phyloP scores from a whole-genome alignment of 768 basidiomycete genomes.

The Kwoniella heveanensis region DNA sequence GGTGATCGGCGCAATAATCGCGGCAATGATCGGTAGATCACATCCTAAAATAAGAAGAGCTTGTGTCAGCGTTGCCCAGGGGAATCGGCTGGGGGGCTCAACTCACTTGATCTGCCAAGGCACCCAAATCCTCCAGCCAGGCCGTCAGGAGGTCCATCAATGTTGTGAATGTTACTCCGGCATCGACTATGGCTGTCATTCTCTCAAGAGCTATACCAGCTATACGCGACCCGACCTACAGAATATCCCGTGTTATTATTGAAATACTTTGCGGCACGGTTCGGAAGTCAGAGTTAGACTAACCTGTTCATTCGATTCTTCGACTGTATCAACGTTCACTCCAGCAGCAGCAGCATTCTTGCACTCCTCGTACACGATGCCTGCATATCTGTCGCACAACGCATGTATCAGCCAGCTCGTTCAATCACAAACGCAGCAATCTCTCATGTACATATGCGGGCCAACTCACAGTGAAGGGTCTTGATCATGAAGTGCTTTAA shows the following conservation, averaged over 20 bases:
- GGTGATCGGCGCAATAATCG: slow-evolving; percentile 23
- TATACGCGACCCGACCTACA: slow-evolving; percentile 23
- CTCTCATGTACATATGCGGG: background rate
- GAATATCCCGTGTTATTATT: background rate
- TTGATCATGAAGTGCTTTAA: slow-evolving; percentile 68
- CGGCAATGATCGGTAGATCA: slow-evolving; percentile 37
- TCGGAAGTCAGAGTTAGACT: background rate
- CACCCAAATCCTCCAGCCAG: slow-evolving; percentile 48
- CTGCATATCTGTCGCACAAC: slow-evolving; percentile 23
- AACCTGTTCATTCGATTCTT: slow-evolving; percentile 19
- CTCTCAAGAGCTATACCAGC: slow-evolving; percentile 39
- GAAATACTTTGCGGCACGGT: background rate
- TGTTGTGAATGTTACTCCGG: slow-evolving; percentile 29
- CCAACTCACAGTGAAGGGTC: slow-evolving; percentile 62
- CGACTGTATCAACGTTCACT: slow-evolving; percentile 1
- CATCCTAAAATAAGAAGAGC: slow-evolving; percentile 15
- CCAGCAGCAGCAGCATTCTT: slow-evolving; percentile 21
- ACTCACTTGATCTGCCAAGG: slow-evolving; percentile 26
- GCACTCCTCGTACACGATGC: slow-evolving; percentile 43
- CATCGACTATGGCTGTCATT: slow-evolving; percentile 30
- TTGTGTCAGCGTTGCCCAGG: background rate
- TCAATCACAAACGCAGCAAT: background rate
- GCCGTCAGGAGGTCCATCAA: slow-evolving; percentile 34
- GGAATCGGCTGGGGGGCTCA: background rate
- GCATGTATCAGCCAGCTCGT: background rate